Evolutionary conservation across 179 eudicot genomes (phyloP), one percentile per base, ranked within the genome.

Genomic region (Vitellaria paradoxa): DNA sequence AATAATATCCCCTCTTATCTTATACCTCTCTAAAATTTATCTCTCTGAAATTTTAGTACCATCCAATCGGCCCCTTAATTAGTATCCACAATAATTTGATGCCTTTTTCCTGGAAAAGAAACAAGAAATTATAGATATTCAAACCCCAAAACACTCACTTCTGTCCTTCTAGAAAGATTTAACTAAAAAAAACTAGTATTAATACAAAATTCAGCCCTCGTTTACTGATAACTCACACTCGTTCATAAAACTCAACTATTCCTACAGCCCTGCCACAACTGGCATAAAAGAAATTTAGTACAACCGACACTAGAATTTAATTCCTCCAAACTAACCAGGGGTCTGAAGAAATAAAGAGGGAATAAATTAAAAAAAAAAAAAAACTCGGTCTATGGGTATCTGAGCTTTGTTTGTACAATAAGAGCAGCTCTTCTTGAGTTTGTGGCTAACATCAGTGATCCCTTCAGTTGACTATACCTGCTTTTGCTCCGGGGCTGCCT

Each of bases 371-470:
- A 77, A 11, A 53, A 52, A 65, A 69, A 59, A 46, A 62, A 49
- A 76, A 72, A 65, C 75, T 64, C 72, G 37, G 49, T 49, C 77
- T 77, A 75, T 76, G 84, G 81, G 83, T 86, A 82, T 69, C 85
- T 72, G 75, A 59, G 81, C 84, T 82, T 67, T 86, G 81, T 80
- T 2, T 80, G 85, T 82, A 86, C 84, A 81, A 64, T 62, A 77
- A 67, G 76, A 70, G 76, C 68, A 79, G 17, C 55, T 46, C 55
- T 68, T 68, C 18, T 24, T n/a, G 15, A 68, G 8, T 5, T 68
- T 45, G 24, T 45, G 7, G 72, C 37, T 11, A 20, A 68, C 56
- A 11, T 68, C 21, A 11, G 4, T 67, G 52, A 9, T 21, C 24
- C 70, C 65, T 2, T 3, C 46, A 50, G 46, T 21, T 65, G 37